These are phyloP conservation scores for Phialocephala sp. DNA, from an alignment of 2,329 filamentous ascomycete genomes.

Conservation along the genomic window DNA sequence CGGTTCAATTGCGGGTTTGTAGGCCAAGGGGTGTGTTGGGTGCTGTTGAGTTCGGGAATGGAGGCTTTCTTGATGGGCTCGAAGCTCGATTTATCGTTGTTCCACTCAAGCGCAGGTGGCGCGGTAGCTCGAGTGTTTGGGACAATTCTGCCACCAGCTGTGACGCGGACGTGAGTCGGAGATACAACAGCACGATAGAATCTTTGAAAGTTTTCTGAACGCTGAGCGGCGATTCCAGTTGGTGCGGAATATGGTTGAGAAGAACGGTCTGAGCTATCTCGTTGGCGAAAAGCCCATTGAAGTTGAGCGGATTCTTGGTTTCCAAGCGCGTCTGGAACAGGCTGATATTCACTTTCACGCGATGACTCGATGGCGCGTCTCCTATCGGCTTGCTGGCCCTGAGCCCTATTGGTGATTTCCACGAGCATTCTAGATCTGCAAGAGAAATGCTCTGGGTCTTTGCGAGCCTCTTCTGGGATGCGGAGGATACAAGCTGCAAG, in stretches of 20 bases:
- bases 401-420: slow-evolving; percentile 31
- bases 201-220: slow-evolving; percentile 68
- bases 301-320: slow-evolving; percentile 25
- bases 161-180: slow-evolving; percentile 70
- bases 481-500: slow-evolving; percentile 34
- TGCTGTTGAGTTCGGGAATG: neutral
- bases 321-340: slow-evolving; percentile 15
- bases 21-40: slow-evolving; percentile 20
- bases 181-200: slow-evolving; percentile 73
- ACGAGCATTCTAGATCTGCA: slow-evolving; percentile 32
- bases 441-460: slow-evolving; percentile 31
- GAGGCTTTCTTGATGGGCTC: slow-evolving; percentile 24
- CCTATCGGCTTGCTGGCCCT: slow-evolving; percentile 13
- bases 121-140: slow-evolving; percentile 60
- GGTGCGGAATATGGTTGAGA: slow-evolving; percentile 58
- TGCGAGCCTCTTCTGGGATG: slow-evolving; percentile 36
- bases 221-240: slow-evolving; percentile 57
- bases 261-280: slow-evolving; percentile 39
- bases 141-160: slow-evolving; percentile 70
- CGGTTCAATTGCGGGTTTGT: slow-evolving; percentile 18
- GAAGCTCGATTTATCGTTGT: slow-evolving; percentile 35
- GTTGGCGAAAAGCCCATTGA: slow-evolving; percentile 41
- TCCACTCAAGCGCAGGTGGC: slow-evolving; percentile 38
- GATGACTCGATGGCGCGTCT: slow-evolving; percentile 31
- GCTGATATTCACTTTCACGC: slow-evolving; percentile 29